Evolutionary conservation across 2,329 filamentous ascomycete species (phyloP).

Genomic region (Xylaria sp.): DNA sequence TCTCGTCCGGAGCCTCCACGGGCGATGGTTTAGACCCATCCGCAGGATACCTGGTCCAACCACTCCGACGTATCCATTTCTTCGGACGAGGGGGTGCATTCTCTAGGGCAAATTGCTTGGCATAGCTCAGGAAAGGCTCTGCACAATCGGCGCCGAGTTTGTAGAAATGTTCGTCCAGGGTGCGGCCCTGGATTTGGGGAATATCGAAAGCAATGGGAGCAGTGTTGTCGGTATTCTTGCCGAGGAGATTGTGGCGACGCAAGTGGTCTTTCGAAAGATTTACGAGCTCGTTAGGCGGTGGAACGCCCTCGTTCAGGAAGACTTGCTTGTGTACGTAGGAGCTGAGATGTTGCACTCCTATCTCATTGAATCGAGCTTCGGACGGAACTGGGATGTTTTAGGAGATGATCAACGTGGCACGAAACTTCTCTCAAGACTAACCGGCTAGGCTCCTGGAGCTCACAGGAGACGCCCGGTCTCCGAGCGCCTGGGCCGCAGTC

Average conservation of each 20-base stretch:
- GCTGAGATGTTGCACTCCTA: slow-evolving; percentile 94
- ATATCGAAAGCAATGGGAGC: slow-evolving; percentile 86
- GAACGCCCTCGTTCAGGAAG: slow-evolving; percentile 69
- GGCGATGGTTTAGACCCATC: slow-evolving; percentile 74
- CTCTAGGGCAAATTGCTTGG: slow-evolving; percentile 76
- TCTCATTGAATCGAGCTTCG: slow-evolving; percentile 83
- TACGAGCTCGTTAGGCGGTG: slow-evolving; percentile 77
- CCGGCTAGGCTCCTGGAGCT: slow-evolving; percentile 52
- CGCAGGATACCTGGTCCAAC: slow-evolving; percentile 91
- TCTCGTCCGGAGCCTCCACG: slow-evolving; percentile 80
- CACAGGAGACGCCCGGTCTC: slow-evolving; percentile 31
- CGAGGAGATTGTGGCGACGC: slow-evolving; percentile 83
- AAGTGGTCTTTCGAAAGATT: slow-evolving; percentile 85
- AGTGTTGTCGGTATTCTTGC: slow-evolving; percentile 84
- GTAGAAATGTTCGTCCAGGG: slow-evolving; percentile 93
- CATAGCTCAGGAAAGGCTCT: slow-evolving; percentile 80
- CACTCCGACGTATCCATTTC: slow-evolving; percentile 81
- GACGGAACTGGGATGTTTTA: slow-evolving; percentile 55
- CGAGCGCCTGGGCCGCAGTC: slow-evolving; percentile 34
- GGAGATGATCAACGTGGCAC: slow-evolving; percentile 16
- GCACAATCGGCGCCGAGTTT: slow-evolving; percentile 86
- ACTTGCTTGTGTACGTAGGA: slow-evolving; percentile 83
- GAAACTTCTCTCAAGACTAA: slow-evolving; percentile 46
- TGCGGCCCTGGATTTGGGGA: slow-evolving; percentile 79
- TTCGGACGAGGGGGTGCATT: slow-evolving; percentile 68